Percentiles rank a stretch among this genome's conserved stretches.
Conservation (phyloP, 2,329 filamentous ascomycete genomes). For the Thielaviopsis punctulata region DNA sequence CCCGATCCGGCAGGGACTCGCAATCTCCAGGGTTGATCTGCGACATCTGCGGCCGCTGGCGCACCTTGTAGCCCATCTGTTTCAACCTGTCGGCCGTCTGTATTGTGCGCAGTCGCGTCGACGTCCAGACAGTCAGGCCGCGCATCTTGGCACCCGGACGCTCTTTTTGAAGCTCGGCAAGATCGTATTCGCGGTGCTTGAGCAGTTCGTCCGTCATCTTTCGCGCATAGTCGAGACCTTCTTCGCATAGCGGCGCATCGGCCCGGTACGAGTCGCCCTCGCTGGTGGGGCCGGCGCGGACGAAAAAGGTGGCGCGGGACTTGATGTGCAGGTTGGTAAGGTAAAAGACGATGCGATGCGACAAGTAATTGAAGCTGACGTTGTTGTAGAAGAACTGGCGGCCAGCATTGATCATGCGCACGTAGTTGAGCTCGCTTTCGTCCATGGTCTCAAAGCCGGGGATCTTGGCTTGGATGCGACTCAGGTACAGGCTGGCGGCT, state of each 20-base stretch:
- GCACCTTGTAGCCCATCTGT: conserved; percentile 64
- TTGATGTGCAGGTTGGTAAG: conserved; percentile 96
- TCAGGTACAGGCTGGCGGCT: conserved; percentile 79
- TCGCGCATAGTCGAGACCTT: conserved; percentile 63
- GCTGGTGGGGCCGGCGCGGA: conserved; percentile 67
- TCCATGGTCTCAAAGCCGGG: conserved; percentile 95
- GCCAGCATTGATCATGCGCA: conserved; percentile 98
- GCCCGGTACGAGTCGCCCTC: conserved; percentile 85
- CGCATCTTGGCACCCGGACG: conserved; percentile 53
- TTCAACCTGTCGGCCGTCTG: conserved; percentile 77
- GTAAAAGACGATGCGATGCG: conserved; percentile 95
- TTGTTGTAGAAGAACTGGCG: conserved; percentile 92
- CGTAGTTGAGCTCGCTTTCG: conserved; percentile 84
- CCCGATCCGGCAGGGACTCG: conserved; percentile 75
- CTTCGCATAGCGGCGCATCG: conserved; percentile 66
- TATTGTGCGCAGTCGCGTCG: conserved; percentile 73
- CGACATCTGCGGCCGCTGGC: conserved; percentile 89
- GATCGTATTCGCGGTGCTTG: conserved; percentile 69
- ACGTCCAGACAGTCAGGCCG: conserved; percentile 85
- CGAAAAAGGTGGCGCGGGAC: conserved; percentile 83
- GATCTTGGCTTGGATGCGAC: conserved; percentile 79
- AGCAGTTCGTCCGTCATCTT: conserved; percentile 76
- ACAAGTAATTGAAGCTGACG: conserved; percentile 88
- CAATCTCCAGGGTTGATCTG: conserved; percentile 94
- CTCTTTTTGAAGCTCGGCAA: conserved; percentile 46